Percentiles rank a stretch among this genome's conserved stretches.
Conservation (phyloP, 768 basidiomycete genomes). For the Punctularia strigosozonata region DNA sequence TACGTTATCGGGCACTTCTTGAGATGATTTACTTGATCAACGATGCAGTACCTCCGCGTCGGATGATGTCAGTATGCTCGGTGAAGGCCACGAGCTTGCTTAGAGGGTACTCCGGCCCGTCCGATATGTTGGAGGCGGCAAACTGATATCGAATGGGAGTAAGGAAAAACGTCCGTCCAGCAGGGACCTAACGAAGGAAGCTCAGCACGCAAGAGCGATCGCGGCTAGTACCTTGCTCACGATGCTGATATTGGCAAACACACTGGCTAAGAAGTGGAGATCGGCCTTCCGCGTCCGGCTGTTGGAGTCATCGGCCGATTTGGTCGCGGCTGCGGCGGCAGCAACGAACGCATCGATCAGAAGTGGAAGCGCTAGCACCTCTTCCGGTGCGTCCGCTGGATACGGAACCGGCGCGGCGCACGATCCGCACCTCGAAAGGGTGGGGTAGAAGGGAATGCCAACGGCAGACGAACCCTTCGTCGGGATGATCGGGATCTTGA, state of each 20-base stretch:
- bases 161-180: slow-evolving; percentile 73
- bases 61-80: slow-evolving; percentile 78
- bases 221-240: slow-evolving; percentile 31
- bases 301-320: slow-evolving; percentile 24
- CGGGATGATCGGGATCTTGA: slow-evolving; percentile 54
- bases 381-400: slow-evolving; percentile 38
- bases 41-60: slow-evolving; percentile 78
- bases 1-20: slow-evolving; percentile 1
- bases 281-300: slow-evolving; percentile 57
- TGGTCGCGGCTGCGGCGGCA: slow-evolving; percentile 45
- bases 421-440: slow-evolving; percentile 71
- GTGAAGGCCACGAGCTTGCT: slow-evolving; percentile 78
- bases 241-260: slow-evolving; percentile 83
- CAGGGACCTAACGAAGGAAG: slow-evolving; percentile 46
- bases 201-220: background rate
- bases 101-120: slow-evolving; percentile 63
- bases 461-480: slow-evolving; percentile 35
- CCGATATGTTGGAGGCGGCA: slow-evolving; percentile 28
- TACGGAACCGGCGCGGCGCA: slow-evolving; percentile 65
- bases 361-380: slow-evolving; percentile 60
- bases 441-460: no score
- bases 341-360: slow-evolving; percentile 86
- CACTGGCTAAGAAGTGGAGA: slow-evolving; percentile 85
- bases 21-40: slow-evolving; percentile 61
- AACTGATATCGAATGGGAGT: no score